Base-by-base conservation (phyloP, 108 stramenopile genomes). In the Pseudonitzschia delicatissima region DNA sequence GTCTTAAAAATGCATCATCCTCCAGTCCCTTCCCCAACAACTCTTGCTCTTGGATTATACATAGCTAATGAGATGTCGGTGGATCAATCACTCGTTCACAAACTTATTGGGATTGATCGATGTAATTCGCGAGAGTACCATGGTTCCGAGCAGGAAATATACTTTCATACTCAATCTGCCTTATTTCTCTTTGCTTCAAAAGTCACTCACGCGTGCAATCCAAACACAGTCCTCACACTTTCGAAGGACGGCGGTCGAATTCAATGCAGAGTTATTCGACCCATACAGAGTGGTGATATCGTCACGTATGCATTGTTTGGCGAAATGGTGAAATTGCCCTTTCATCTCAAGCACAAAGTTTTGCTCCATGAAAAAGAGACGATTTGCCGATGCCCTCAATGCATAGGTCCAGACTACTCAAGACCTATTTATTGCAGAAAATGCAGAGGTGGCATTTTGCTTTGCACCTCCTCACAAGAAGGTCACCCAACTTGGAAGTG, bases 211-310 rank as follows among this genome's bases (percentile, higher is more conserved):
- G 70, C 76, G 5, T 77, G 76, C 0, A 8, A 60, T 23, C 76
- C 76, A 4, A 76, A 76, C 63, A 11, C 25, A 2, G 0, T 0
- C 6, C 71, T 71, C 39, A 37, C 70, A 1, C 66, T 64, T 9
- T 15, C 26, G 15, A 71, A 62, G 23, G 31, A 32, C 0, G 69
- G 71, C 35, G 69, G 70, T 17, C 48, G 33, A 27, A 5, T 77
- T n/a, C 69, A 77, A 35, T 66, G 66, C 70, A 71, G 64, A 45
- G 76, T 65, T 33, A 66, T 69, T 21, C 64, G 69, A 3, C 48
- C 62, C 11, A 71, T 77, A 29, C 11, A 18, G 3, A 60, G n/a
- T 21, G 76, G 76, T 31, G 69, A 77, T 21, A 45, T 71, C n/a
- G 21, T 66, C 2, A 55, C 57, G 15, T 66, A 71, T 45, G 42